phyloP scores from a whole-genome alignment of 495 filamentous ascomycete species.

The Podospora didyma region DNA sequence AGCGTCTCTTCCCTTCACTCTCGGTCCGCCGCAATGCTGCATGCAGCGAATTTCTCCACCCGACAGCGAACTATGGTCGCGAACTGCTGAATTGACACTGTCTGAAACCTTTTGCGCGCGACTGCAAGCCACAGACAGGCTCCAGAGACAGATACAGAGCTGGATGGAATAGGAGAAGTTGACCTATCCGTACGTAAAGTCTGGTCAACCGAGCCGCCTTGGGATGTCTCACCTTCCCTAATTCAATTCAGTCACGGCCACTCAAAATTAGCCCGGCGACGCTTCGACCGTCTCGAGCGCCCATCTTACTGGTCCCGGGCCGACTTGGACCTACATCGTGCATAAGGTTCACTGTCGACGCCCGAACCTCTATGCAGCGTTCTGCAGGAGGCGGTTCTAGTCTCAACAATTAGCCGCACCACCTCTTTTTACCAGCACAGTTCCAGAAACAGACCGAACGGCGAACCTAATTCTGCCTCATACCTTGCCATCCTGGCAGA shows the following conservation, averaged over 20 bases:
- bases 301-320: conserved; percentile 4
- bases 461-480: conserved; percentile 9
- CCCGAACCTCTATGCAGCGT: conserved; percentile 15
- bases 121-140: conserved; percentile 6
- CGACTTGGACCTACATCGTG: conserved; percentile 3
- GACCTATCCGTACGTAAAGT: no score
- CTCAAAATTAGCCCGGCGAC: background rate
- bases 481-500: conserved; percentile 3
- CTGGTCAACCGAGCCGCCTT: no score
- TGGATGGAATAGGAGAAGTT: no score
- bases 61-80: background rate
- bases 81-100: conserved; percentile 3
- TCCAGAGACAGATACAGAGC: background rate
- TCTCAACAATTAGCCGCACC: conserved; percentile 23
- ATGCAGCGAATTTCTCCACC: no score
- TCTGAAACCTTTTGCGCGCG: background rate
- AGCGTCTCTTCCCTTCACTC: background rate
- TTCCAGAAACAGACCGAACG: background rate
- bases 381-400: conserved; percentile 18
- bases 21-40: no score
- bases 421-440: conserved; percentile 2
- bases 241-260: no score
- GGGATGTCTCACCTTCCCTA: no score
- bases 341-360: background rate
- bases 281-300: conserved; percentile 5